Base-by-base conservation (phyloP, 164 flowering plant species). In the Kingdonia uniflora region DNA sequence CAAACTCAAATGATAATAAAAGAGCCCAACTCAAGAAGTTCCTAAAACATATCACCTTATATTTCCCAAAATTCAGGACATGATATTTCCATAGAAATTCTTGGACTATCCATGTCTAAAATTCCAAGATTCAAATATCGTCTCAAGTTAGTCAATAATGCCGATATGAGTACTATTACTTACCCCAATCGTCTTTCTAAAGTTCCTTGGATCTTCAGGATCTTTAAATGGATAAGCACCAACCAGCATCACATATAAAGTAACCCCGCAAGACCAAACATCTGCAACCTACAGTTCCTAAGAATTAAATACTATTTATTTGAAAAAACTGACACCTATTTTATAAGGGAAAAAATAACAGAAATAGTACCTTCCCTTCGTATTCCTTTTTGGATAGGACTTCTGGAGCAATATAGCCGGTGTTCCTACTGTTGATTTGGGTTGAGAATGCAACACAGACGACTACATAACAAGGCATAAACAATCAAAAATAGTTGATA, bases 261-360 rank as follows among this genome's bases (percentile, higher is more conserved):
- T 87, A 44, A 87, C 96, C 39, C 96, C 96, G 67, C 89, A 87
- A 14, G 96, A 87, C 96, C 96, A 87, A 58, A 84, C 92, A 72
- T 87, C 92, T 65, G 96, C 85, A 56, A 74, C 75, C 95, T 87
- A 45, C 38, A 66, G 35, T 22, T 17, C 24, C 24, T 5, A 14
- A 53, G 56, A 49, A 70, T 55, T 37, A 58, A 43, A 47, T 35
- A 56, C 22, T 23, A 22, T 17, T 44, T 2, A n/a, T 23, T 33
- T 38, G 17, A 33, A 37, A 19, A n/a, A 14, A 46, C 11, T 51
- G 42, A 49, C 55, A 12, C 21, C 5, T 8, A 1, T 48, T 21
- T 2, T n/a, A 1, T 8, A 11, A 17, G 2, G 19, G 8, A 5
- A 44, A 17, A 0, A 19, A 44, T 1, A 23, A 39, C 8, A 39